Evolutionary conservation across 164 flowering plant species (phyloP), one percentile per base, ranked within the genome.

Genomic region (Kingdonia uniflora): DNA sequence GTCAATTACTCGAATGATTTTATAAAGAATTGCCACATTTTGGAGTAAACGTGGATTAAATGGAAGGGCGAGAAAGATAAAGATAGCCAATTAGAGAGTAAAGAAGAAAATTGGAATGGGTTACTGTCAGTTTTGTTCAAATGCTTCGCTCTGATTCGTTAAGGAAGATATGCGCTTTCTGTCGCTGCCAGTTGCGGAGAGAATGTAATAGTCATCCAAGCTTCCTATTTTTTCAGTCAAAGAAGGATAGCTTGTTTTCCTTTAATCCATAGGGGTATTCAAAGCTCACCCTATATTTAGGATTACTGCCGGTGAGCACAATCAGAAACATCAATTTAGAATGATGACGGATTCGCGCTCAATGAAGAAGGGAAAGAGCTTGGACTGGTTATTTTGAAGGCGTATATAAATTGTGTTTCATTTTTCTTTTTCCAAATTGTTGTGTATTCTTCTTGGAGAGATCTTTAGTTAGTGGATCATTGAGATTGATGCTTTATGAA

Each of bases 1-100:
- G 84, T 94, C 61, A 85, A 94, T 66, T 89, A 84, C 76, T 73
- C 96, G 49, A 89, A 84, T 55, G 96, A 94, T 48, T 94, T 94
- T 46, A 59, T 94, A 11, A 85, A 75, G 62, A 89, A 75, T 61
- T 94, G 99, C 68, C 97, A 89, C 68, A 82, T 94, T 55, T 68
- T 89, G 84, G 92, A 81, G 68, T 73, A 80, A 33, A 73, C 70
- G 67, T 61, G 5, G 63, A 41, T 51, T 15, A 47, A 20, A 29
- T 29, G 35, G 6, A 29, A 29, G 35, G 35, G 8, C 4, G 35
- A 29, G 8, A 3, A 29, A 29, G 8, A 29, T 29, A 29, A 8
- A 29, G 35, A n/a, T n/a, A 29, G 8, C 35, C 4, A 29, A 29
- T 29, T 3, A 4, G 8, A 29, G 35, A 29, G 35, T n/a, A n/a